Percentiles rank a stretch among this genome's conserved stretches.
phyloP scores from a whole-genome alignment of 352 stramenopile species.

The Peronospora belbahrii region DNA sequence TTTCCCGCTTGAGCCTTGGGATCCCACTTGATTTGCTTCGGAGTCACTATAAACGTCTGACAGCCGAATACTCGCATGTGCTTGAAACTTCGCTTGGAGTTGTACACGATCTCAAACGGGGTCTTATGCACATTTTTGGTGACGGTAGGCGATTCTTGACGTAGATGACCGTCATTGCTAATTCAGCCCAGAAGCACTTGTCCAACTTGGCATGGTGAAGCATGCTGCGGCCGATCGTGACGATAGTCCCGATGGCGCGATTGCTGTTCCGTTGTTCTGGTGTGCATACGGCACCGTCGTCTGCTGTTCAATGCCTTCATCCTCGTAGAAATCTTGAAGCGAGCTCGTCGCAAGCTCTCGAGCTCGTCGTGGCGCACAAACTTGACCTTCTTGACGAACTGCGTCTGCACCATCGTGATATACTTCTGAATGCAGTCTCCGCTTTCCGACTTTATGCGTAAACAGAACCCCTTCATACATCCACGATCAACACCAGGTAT shows the following conservation, averaged over 20 bases:
- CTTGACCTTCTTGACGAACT: no score
- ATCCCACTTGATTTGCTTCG: background rate
- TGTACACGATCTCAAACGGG: background rate
- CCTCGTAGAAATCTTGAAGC: background rate
- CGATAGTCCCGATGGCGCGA: no score
- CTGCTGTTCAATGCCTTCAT: background rate
- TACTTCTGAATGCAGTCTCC: no score
- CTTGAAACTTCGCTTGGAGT: conserved; percentile 1
- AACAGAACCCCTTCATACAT: no score
- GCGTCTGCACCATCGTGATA: no score
- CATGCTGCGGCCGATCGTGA: no score
- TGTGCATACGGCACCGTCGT: background rate
- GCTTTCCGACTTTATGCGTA: no score
- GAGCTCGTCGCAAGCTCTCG: background rate
- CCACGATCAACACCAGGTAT: no score
- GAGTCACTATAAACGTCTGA: no score
- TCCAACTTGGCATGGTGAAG: no score
- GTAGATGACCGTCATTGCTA: background rate
- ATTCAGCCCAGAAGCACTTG: background rate
- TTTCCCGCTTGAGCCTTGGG: background rate
- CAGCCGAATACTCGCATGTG: background rate
- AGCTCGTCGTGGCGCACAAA: no score
- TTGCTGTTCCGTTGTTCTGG: background rate
- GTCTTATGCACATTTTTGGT: background rate
- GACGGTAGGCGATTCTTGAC: background rate